Conservation (phyloP, 352 stramenopile genomes). For the Globisporangium orthogonon region DNA sequence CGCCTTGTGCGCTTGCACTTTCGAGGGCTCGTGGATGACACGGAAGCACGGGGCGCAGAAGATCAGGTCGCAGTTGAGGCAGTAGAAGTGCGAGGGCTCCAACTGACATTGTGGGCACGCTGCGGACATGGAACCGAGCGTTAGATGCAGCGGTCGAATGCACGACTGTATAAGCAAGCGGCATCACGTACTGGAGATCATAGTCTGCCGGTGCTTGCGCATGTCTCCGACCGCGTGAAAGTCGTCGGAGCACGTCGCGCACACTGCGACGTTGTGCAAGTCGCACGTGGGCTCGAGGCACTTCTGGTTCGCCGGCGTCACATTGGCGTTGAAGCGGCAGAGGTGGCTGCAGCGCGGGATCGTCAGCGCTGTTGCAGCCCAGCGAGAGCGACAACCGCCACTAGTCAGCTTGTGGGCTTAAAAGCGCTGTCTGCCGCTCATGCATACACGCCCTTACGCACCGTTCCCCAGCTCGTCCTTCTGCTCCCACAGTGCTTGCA, state of each 20-base stretch:
- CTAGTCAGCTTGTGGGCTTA: neutral
- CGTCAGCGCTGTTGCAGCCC: neutral
- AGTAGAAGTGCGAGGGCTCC: constrained; percentile 39
- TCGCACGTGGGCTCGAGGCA: constrained; percentile 9
- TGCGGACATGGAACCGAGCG: constrained; percentile 11
- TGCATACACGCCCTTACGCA: no score
- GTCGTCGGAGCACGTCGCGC: constrained; percentile 10
- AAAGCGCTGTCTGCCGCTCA: no score
- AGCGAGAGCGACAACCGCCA: no score
- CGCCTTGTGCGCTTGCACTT: constrained; percentile 19
- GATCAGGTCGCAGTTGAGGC: constrained; percentile 49
- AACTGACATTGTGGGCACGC: constrained; percentile 59
- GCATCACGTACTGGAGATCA: constrained; percentile 24
- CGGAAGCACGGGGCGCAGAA: constrained; percentile 55
- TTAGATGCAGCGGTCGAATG: neutral
- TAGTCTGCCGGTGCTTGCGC: constrained; percentile 14
- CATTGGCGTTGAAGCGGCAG: constrained; percentile 2
- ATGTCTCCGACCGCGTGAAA: constrained; percentile 8
- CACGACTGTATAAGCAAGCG: neutral
- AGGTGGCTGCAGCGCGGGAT: constrained; percentile 3
- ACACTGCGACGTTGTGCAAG: constrained; percentile 9
- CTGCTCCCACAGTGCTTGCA: no score
- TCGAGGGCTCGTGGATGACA: constrained; percentile 45
- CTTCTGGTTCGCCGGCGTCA: constrained; percentile 5
- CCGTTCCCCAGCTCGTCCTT: no score